A percentile compares a stretch with the other conserved stretches of the same genome.
phyloP scores from a whole-genome alignment of 331 rosid species.

The Stylosanthes scabra region DNA sequence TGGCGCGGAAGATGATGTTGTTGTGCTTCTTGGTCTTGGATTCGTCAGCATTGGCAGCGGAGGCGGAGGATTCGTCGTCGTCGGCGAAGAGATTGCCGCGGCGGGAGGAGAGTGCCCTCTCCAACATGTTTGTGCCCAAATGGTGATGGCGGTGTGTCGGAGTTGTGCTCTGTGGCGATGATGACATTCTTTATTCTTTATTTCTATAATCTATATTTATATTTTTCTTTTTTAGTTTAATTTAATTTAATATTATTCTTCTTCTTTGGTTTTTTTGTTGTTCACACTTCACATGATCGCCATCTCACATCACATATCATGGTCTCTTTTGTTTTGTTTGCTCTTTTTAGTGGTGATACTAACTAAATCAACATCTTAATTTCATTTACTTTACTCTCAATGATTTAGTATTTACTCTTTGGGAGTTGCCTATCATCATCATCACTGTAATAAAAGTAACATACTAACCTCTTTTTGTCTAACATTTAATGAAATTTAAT shows the following conservation, averaged over 20 bases:
- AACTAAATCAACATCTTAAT: too few species aligned
- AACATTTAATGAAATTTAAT: background rate
- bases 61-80: conserved; percentile 33
- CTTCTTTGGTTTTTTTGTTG: too few species aligned
- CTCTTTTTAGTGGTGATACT: too few species aligned
- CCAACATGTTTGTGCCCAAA: conserved; percentile 38
- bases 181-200: conserved; percentile 1
- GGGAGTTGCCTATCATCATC: too few species aligned
- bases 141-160: conserved; percentile 41
- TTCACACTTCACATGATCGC: too few species aligned
- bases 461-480: background rate
- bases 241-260: too few species aligned
- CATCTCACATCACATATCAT: too few species aligned
- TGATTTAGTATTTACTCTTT: too few species aligned
- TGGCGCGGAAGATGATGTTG: conserved; percentile 19
- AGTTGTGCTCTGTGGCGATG: conserved; percentile 35
- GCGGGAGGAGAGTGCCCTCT: conserved; percentile 53
- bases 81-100: conserved; percentile 38
- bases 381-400: too few species aligned
- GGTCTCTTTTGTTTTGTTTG: too few species aligned
- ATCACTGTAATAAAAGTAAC: too few species aligned
- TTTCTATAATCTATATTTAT: background rate
- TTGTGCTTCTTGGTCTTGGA: conserved; percentile 47
- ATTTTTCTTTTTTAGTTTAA: background rate
- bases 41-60: conserved; percentile 32